A percentile compares a stretch with the other conserved stretches of the same genome.
Evolutionary conservation across 148 eudicot genomes (phyloP).

Genomic region (Vaccinium macrocarpon): DNA sequence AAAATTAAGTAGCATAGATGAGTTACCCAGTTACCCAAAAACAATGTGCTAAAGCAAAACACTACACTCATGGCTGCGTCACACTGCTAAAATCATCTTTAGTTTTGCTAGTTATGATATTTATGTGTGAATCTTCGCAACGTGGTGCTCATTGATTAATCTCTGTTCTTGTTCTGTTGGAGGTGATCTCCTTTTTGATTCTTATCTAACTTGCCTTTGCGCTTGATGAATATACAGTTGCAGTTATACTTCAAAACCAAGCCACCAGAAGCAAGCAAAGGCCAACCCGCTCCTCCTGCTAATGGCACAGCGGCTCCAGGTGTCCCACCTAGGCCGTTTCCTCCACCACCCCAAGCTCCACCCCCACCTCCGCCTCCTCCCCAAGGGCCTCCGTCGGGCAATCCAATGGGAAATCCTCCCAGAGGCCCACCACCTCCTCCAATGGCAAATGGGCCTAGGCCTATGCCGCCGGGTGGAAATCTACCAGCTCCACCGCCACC

Average conservation of each 20-base stretch:
- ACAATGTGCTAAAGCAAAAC: not conserved
- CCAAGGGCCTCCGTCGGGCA: constrained; percentile 56
- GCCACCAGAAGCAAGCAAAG: constrained; percentile 88
- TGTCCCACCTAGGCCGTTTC: constrained; percentile 56
- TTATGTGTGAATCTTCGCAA: constrained; percentile 5
- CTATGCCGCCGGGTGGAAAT: constrained; percentile 79
- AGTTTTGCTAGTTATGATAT: not conserved
- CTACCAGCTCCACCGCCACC: constrained; percentile 80
- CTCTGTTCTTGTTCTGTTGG: not conserved
- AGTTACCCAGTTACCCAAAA: not conserved
- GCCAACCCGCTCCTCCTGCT: constrained; percentile 58
- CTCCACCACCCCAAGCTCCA: constrained; percentile 61
- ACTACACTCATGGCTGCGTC: not conserved
- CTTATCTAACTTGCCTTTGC: constrained; percentile 8
- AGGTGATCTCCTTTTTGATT: constrained; percentile 1
- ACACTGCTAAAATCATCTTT: not conserved
- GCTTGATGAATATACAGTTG: constrained; percentile 46
- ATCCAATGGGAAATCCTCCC: constrained; percentile 60
- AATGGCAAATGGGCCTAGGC: constrained; percentile 81
- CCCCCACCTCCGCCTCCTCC: constrained; percentile 75
- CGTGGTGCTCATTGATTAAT: not conserved
- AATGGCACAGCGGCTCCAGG: constrained; percentile 76
- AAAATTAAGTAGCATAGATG: not conserved
- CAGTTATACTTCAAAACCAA: constrained; percentile 90
- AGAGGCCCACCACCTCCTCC: constrained; percentile 59